Evolutionary conservation across 2,329 filamentous ascomycete genomes (phyloP).

Genomic region (Xylariaceae sp.): DNA sequence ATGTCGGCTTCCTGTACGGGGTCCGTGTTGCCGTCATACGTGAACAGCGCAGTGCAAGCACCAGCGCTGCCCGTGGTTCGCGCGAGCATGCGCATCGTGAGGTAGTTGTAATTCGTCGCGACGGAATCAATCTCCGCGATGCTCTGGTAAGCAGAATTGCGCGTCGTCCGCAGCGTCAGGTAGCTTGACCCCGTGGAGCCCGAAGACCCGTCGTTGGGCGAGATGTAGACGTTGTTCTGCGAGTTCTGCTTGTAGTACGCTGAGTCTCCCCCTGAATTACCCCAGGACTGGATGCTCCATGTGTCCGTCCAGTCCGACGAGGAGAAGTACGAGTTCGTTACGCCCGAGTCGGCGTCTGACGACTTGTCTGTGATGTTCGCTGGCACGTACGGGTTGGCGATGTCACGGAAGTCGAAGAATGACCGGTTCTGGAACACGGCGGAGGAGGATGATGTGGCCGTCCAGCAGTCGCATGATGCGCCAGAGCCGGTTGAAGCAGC

Average conservation of each 20-base stretch:
- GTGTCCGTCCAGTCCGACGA: constrained; percentile 26
- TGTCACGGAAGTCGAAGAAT: constrained; percentile 48
- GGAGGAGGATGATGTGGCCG: constrained; percentile 14
- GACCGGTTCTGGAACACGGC: constrained; percentile 41
- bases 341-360: constrained; percentile 24
- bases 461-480: constrained; percentile 18
- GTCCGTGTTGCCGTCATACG: constrained; percentile 38
- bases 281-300: constrained; percentile 29
- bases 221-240: constrained; percentile 43
- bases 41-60: constrained; percentile 51
- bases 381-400: constrained; percentile 32
- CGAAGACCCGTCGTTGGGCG: constrained; percentile 32
- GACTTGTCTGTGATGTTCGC: constrained; percentile 23
- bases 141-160: constrained; percentile 43
- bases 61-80: constrained; percentile 45
- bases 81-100: constrained; percentile 43
- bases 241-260: constrained; percentile 37
- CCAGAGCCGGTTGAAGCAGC: background rate
- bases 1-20: constrained; percentile 51
- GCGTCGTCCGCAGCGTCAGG: constrained; percentile 45
- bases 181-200: constrained; percentile 39
- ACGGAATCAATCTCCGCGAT: constrained; percentile 45
- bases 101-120: constrained; percentile 31
- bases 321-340: constrained; percentile 32
- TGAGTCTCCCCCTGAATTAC: constrained; percentile 25